Conservation (phyloP, 805 yeast species). For the Saccharomycopsis sp. region DNA sequence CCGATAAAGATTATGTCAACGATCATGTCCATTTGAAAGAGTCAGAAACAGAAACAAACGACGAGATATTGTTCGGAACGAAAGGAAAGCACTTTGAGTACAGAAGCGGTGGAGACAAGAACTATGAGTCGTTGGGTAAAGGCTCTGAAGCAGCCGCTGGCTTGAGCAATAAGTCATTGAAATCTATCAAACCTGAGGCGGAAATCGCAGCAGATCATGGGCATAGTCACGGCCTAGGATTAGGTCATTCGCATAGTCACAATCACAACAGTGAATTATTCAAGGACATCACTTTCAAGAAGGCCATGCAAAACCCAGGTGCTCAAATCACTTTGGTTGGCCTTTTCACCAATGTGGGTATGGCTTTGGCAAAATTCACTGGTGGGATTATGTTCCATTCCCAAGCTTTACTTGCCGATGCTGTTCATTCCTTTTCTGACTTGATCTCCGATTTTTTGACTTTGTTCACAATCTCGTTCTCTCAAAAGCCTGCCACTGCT, state of each 20-base stretch:
- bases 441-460: slow-evolving; percentile 86
- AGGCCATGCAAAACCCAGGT: slow-evolving; percentile 54
- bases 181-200: neutral
- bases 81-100: slow-evolving; percentile 18
- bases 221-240: slow-evolving; percentile 9
- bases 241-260: slow-evolving; percentile 25
- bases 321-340: slow-evolving; percentile 93
- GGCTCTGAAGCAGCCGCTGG: neutral
- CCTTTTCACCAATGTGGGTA: slow-evolving; percentile 68
- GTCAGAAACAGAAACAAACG: slow-evolving; percentile 39
- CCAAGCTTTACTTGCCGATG: slow-evolving; percentile 89
- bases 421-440: slow-evolving; percentile 89
- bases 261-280: slow-evolving; percentile 26
- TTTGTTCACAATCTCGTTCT: slow-evolving; percentile 76
- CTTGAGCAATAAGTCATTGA: neutral
- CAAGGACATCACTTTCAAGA: slow-evolving; percentile 14
- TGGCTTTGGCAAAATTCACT: slow-evolving; percentile 79
- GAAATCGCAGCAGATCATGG: neutral
- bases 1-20: slow-evolving; percentile 23
- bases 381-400: slow-evolving; percentile 95
- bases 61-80: slow-evolving; percentile 32
- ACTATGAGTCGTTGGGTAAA: neutral
- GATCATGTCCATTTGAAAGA: slow-evolving; percentile 37
- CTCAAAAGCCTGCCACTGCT: slow-evolving; percentile 50
- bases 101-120: slow-evolving; percentile 15